Percentiles rank a stretch among this genome's conserved stretches.
Conservation (phyloP, 2,329 filamentous ascomycete species). For the Westerdykella ornata region DNA sequence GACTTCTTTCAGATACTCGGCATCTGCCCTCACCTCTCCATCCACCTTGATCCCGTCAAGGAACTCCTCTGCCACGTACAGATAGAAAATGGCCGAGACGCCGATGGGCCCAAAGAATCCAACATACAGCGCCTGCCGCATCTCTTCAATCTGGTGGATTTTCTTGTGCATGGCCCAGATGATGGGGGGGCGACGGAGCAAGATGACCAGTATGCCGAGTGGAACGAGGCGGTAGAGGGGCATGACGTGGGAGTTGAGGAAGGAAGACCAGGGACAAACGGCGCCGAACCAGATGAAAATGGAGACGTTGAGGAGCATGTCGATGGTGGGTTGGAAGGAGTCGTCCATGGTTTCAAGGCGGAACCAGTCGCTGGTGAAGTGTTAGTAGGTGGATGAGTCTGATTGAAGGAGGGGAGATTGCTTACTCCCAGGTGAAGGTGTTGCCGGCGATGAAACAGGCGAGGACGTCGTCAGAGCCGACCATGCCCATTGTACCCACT, state of each 20-base stretch:
- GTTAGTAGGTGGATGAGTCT: constrained; percentile 7
- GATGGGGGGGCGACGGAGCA: constrained; percentile 71
- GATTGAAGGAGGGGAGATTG: not conserved
- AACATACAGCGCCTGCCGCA: constrained; percentile 72
- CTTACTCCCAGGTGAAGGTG: constrained; percentile 76
- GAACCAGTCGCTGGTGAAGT: constrained; percentile 65
- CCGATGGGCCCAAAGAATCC: constrained; percentile 93
- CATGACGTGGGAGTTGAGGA: constrained; percentile 61
- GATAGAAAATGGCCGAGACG: constrained; percentile 83
- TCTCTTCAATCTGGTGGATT: constrained; percentile 71
- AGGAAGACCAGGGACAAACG: constrained; percentile 71
- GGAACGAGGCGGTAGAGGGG: constrained; percentile 66
- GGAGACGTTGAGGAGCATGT: constrained; percentile 85
- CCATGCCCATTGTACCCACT: constrained; percentile 75
- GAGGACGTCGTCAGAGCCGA: constrained; percentile 82
- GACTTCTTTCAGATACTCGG: constrained; percentile 57
- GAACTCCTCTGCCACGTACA: constrained; percentile 75
- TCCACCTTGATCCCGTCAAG: constrained; percentile 54
- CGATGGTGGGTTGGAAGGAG: constrained; percentile 86
- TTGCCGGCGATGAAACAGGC: constrained; percentile 92
- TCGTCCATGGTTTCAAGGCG: constrained; percentile 82
- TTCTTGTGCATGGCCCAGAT: constrained; percentile 65
- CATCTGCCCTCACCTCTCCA: constrained; percentile 58
- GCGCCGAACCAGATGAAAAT: constrained; percentile 91
- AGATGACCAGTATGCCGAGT: constrained; percentile 67